A percentile compares a stretch with the other conserved stretches of the same genome.
Evolutionary conservation across 176 grass and related monocot genomes (phyloP).

Genomic region (Oropetium thomaeum): DNA sequence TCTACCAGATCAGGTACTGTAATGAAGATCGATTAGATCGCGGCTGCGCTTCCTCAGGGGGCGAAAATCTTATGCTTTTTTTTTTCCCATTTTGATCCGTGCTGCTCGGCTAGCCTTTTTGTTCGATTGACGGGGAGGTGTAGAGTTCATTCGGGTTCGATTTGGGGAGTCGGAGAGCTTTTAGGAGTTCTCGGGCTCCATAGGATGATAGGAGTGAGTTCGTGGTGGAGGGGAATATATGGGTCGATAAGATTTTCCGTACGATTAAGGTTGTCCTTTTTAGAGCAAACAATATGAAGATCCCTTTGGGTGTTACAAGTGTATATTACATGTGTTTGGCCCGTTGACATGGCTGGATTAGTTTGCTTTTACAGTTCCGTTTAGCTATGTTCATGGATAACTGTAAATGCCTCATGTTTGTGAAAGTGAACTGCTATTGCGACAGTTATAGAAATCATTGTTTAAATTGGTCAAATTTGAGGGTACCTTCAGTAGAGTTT

Average conservation of each 20-base stretch:
- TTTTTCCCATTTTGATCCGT: background rate
- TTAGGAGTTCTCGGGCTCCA: background rate
- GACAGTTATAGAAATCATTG: background rate
- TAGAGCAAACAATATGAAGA: background rate
- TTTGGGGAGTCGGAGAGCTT: background rate
- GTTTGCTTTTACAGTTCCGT: background rate
- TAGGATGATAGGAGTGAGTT: background rate
- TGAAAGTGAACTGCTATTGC: background rate
- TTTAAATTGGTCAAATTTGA: background rate
- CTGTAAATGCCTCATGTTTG: background rate
- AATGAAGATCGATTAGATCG: background rate
- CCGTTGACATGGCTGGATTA: background rate
- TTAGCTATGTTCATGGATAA: background rate
- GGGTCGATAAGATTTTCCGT: background rate
- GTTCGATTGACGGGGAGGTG: constrained; percentile 5
- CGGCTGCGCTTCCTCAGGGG: background rate
- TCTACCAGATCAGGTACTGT: constrained; percentile 11
- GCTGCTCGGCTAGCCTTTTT: background rate
- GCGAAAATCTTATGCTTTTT: background rate
- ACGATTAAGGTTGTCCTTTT: background rate
- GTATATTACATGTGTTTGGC: background rate
- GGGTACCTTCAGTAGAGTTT: background rate
- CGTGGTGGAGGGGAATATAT: background rate
- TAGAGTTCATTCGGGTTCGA: background rate
- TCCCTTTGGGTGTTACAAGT: background rate